These are phyloP conservation scores for Neospermospora avenae DNA, from an alignment of 2,329 filamentous ascomycete species.

Conservation along the genomic window DNA sequence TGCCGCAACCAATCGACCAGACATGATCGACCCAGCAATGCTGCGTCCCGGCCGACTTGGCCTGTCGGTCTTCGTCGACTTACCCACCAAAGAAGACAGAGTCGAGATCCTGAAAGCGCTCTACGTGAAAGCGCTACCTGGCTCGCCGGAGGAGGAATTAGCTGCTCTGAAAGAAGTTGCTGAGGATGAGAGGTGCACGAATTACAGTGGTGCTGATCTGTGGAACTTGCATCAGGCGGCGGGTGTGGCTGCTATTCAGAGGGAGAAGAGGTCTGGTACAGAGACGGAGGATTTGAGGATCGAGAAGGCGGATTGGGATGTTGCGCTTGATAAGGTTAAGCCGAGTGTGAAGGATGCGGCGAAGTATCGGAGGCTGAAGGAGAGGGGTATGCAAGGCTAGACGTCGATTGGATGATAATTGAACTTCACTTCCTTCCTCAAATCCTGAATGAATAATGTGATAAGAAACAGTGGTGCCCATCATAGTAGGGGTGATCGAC, in stretches of 20 bases:
- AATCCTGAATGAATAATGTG: not conserved
- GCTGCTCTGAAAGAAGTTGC: slow-evolving; percentile 62
- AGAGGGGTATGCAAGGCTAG: slow-evolving; percentile 34
- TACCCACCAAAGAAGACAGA: slow-evolving; percentile 75
- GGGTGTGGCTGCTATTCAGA: slow-evolving; percentile 35
- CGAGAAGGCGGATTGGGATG: slow-evolving; percentile 33
- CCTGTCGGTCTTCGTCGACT: slow-evolving; percentile 82
- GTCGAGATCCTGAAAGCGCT: slow-evolving; percentile 79
- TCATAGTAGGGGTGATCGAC: too few relatives aligned
- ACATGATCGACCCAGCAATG: slow-evolving; percentile 96
- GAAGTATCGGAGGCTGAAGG: slow-evolving; percentile 36
- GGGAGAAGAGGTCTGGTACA: slow-evolving; percentile 25
- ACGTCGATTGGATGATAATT: not conserved
- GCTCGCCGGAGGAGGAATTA: slow-evolving; percentile 48
- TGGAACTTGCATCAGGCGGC: slow-evolving; percentile 46
- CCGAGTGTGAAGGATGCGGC: slow-evolving; percentile 37
- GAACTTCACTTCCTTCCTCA: not conserved
- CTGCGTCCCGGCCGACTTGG: slow-evolving; percentile 86
- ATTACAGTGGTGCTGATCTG: slow-evolving; percentile 71
- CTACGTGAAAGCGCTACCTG: slow-evolving; percentile 50
- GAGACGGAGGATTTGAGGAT: slow-evolving; percentile 29
- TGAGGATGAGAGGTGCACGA: slow-evolving; percentile 61
- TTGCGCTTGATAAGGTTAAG: slow-evolving; percentile 33
- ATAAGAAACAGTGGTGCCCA: too few relatives aligned
- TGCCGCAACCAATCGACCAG: slow-evolving; percentile 89